Evolutionary conservation across 2,329 filamentous ascomycete species (phyloP).

Genomic region (Lachnellula occidentalis): DNA sequence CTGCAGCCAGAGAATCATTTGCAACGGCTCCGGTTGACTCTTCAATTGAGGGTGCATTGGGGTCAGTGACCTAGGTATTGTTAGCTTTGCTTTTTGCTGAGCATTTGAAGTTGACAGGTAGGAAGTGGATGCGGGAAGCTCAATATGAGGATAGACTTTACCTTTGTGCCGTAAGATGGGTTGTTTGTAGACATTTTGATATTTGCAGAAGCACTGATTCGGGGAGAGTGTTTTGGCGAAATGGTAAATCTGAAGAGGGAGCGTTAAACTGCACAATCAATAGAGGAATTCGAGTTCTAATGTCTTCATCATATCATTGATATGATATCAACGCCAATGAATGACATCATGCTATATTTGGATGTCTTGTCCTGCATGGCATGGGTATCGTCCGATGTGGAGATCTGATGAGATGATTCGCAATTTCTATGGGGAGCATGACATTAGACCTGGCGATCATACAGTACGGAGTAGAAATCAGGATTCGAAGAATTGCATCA

Average conservation of each 20-base stretch:
- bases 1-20: conserved; percentile 68
- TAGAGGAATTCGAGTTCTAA: too few species aligned
- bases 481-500: too few species aligned
- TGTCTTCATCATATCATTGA: too few species aligned
- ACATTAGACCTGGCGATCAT: too few species aligned
- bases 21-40: conserved; percentile 62
- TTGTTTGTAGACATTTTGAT: conserved; percentile 31
- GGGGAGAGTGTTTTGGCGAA: conserved; percentile 4
- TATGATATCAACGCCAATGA: too few species aligned
- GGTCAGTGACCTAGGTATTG: conserved; percentile 42
- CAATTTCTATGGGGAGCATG: too few species aligned
- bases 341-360: too few species aligned
- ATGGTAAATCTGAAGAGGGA: neutral
- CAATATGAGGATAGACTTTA: conserved; percentile 2
- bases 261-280: too few species aligned
- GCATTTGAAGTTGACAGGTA: neutral
- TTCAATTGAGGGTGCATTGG: conserved; percentile 43
- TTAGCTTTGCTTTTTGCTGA: conserved; percentile 9
- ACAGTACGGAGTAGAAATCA: too few species aligned
- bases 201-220: neutral
- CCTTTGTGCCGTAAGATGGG: conserved; percentile 21
- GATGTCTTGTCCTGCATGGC: too few species aligned
- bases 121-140: neutral
- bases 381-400: too few species aligned
- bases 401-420: too few species aligned